Evolutionary conservation across 1,284 basidiomycete species (phyloP), one percentile per base, ranked within the genome.

Genomic region (Puccinia triticina): DNA sequence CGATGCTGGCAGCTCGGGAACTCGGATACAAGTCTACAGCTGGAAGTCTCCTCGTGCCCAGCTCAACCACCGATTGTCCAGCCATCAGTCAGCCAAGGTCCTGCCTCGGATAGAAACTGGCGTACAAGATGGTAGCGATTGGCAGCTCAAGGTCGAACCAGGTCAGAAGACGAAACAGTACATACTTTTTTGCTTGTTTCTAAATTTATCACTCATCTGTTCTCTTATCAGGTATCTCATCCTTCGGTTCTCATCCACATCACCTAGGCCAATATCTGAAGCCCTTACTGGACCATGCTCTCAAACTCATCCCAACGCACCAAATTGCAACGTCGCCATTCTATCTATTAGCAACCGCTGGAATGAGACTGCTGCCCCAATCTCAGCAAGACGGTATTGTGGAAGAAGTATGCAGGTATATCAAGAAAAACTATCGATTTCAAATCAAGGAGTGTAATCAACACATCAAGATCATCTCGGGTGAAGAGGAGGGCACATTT

Each of bases 1-100:
- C 87, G 96, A 99, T 89, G 96, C 96, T 85, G 96, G 96, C 84
- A 97, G 95, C 86, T 98, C 95, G 16, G 96, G 96, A 53, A 98
- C 96, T 8, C 90, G 97, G 73, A 90, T 98, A 71, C 96, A 97
- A 88, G 94, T 99, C 84, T 99, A 99, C 89, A 95, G 94, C 86
- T 99, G 96, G 96, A 92, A 90, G 84, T 93, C 98, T 87, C 83
- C 86, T 84, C 84, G 85, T 83, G 71, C 88, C 85, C 83, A 81
- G 50, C 53, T 74, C 53, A 40, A 81, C 23, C 40, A 50, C 40
- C 55, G 55, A 61, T 26, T 73, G 40, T 12, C 57, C 32, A 46
- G 21, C 43, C 55, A 72, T 61, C 55, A 64, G 48, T 59, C 79
- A 4, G 61, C 43, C 40, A 61, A 74, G 16, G 40, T 81, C 43